These are phyloP conservation scores for Arthrocladium fulminans DNA, from an alignment of 2,329 filamentous ascomycete species.

Conservation along the genomic window DNA sequence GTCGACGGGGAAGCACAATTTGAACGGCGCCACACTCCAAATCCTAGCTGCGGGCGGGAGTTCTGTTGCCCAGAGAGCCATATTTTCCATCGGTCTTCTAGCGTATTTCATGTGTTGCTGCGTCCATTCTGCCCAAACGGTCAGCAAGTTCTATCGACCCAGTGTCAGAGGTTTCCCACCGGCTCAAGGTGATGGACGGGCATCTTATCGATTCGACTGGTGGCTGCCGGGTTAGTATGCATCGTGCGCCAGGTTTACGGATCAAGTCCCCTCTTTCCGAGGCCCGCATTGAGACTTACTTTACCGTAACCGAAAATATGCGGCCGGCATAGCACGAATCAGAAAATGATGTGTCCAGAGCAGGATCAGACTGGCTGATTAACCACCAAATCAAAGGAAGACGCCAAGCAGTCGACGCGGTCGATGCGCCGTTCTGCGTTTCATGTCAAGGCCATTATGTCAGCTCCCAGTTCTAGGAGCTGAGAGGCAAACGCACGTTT, in stretches of 20 bases:
- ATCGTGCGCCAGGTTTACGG: no score
- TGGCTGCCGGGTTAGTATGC: no score
- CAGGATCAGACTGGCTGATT: not conserved
- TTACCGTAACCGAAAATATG: not conserved
- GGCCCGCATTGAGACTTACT: not conserved
- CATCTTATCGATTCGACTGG: no score
- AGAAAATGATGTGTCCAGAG: not conserved
- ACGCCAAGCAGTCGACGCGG: not conserved
- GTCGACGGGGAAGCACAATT: not conserved
- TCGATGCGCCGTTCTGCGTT: not conserved
- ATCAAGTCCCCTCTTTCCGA: not conserved
- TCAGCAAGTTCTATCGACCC: not conserved
- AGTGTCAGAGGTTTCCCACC: not conserved
- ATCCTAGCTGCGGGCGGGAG: not conserved
- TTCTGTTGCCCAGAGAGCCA: not conserved
- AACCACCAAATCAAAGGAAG: not conserved
- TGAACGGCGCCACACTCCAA: not conserved
- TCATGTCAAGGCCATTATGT: not conserved
- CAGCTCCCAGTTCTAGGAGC: not conserved
- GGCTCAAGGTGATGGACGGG: not conserved
- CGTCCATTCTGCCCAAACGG: not conserved
- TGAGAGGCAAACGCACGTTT: not conserved
- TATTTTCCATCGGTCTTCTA: constrained; percentile 4
- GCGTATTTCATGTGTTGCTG: not conserved
- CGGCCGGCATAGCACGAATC: not conserved